Evolutionary conservation across 2,329 filamentous ascomycete species (phyloP), one percentile per base, ranked within the genome.

Genomic region (Paracoccidioides brasiliensis): DNA sequence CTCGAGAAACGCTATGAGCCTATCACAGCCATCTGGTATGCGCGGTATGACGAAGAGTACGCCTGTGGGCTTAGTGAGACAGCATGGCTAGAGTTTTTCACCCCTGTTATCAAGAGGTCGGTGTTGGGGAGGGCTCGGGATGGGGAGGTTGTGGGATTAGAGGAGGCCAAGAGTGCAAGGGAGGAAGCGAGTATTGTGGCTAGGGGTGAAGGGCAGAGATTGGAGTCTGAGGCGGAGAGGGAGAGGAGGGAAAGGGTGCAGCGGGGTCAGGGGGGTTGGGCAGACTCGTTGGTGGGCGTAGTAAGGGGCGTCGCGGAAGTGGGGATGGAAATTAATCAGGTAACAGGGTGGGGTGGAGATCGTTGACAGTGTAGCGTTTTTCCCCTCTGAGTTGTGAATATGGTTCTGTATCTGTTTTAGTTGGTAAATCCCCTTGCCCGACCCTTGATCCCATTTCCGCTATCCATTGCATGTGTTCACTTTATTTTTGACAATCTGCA

Each of bases 231-330:
- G 55, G 52, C 55, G 41, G 59, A 62, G 56, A 62, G 58, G 57
- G 55, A 58, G 42, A 56, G 58, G 57, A 55, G 58, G 50, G 62
- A 48, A 53, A 62, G 46, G 61, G 60, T 46, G 65, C 65, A 61
- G 58, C 58, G 46, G 49, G 56, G 22, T 53, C 44, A 42, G 54
- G 55, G 40, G 63, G 58, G 54, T 66, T 64, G 82, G 1, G 76
- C 82, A 58, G 83, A 85, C 72, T 79, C 85, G 54, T 64, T 84
- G 53, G 79, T 85, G 10, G 84, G 80, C 60, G 85, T 85, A 63
- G 83, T 82, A 5, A 85, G 82, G 66, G 83, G 83, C 0, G 85
- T 86, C 60, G 85, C 82, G 81, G 72, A 73, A 22, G 74, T 72
- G 64, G 75, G 71, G 67, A 76, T 68, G 61, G 70, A 68, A 56